Conservation (phyloP, 306 rosid genomes). For the Vicia villosa region DNA sequence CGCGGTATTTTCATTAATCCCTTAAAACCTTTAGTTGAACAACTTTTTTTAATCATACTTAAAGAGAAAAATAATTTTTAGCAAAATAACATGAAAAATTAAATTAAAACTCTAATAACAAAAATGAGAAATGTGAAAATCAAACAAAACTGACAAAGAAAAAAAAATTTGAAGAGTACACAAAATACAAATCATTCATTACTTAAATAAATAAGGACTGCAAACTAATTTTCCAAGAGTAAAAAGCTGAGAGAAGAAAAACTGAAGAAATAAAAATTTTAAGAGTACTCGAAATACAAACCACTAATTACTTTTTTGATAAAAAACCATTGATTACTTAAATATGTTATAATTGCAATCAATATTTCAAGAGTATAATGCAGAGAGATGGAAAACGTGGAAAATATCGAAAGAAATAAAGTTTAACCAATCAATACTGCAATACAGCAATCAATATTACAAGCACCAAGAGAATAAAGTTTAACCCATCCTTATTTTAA, state of each 20-base stretch:
- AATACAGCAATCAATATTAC: no score
- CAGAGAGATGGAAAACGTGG: neutral
- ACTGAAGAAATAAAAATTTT: no score
- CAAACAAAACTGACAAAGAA: neutral
- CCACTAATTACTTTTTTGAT: no score
- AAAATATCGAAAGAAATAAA: constrained; percentile 3
- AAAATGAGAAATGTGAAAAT: neutral
- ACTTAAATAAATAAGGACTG: no score
- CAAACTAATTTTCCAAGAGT: no score
- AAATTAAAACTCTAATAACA: neutral
- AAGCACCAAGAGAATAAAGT: no score
- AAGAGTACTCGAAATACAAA: no score
- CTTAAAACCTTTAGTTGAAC: neutral
- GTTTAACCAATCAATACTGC: no score
- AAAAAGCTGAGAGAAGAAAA: no score
- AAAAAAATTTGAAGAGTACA: neutral
- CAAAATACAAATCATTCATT: neutral
- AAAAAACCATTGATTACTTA: no score
- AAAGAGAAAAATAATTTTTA: neutral
- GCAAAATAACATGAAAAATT: constrained; percentile 11
- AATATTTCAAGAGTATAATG: neutral
- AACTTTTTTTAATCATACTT: neutral
- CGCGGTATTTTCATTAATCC: constrained; percentile 36
- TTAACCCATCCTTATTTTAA: neutral
- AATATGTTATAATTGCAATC: neutral